Evolutionary conservation across 2,329 filamentous ascomycete genomes (phyloP), one percentile per base, ranked within the genome.

Genomic region (Eutypella sp.): DNA sequence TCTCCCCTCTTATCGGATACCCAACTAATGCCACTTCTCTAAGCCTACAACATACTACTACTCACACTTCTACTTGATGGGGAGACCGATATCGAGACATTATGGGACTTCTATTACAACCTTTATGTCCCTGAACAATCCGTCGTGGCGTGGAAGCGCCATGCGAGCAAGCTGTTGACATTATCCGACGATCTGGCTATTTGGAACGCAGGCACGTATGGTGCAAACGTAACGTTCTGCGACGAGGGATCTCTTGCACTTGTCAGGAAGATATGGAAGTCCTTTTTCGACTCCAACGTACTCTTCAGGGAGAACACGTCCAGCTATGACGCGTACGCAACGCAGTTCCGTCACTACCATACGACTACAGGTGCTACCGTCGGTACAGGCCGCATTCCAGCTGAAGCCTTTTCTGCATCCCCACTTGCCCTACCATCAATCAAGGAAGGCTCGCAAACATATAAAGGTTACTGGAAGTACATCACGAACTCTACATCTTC

Each of bases 41-140:
- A 15, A 79, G 79, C 77, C 23, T 72, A 80, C 2, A 82, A 84
- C 55, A 57, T 75, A 24, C 50, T 82, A 3, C 59, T 81, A 0
- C 63, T 80, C 25, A 73, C 72, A 0, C 58, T 82, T 2, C 58
- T 82, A 33, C 41, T 75, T 6, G 74, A 77, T n/a, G 55, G 65
- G 23, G 47, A 57, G 19, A 34, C 57, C 19, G 48, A 55, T 11
- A 42, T 49, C 1, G 58, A 67, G 2, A 43, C 54, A 7, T 59
- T 75, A 3, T 82, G 78, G 78, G 69, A 76, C 46, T 61, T 78
- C 29, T 84, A 78, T 60, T 81, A 81, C 57, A 68, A 81, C 51
- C 54, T 76, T 4, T 70, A 67, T 31, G 49, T 84, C 5, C 66
- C 71, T 40, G 49, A 63, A 0, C 38, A 58, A 3, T 64, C 71